Evolutionary conservation across 352 stramenopile genomes (phyloP), one percentile per base, ranked within the genome.

Genomic region (Pythium aristosporum): DNA sequence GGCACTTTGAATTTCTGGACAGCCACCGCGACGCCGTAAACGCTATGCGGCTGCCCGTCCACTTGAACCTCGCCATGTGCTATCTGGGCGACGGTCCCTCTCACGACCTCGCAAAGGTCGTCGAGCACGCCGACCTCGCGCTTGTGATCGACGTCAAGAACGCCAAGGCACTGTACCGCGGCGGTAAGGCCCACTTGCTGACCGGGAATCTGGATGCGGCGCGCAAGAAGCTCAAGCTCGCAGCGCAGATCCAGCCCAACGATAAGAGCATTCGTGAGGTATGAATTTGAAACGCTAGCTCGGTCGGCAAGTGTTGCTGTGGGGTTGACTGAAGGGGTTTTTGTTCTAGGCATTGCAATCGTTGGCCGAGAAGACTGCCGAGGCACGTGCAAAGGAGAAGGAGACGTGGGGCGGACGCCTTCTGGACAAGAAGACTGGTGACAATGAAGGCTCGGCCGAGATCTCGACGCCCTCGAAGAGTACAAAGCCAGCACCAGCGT

Each of bases 131-230:
- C 5, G 65, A 91, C 34, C 49, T 82, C 20, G 88, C 84, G 25
- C 77, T 96, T 44, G 63, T 53, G 43, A 91, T 93, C 47, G 84
- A 96, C n/a, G 60, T 75, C 4, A 67, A 84, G 9, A 94, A 93
- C 60, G 69, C 87, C 61, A 96, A 96, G 63, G 88, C 84, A n/a
- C 62, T 95, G 34, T 96, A 95, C 52, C 84, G 85, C 48, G 72
- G 77, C 28, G 88, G 87, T 16, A 76, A 79, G 9, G 87, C 87
- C 32, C 71, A 86, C 32, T 64, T 92, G 34, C 48, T 89, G 9
- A 71, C 54, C 2, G 83, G 79, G 30, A 72, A 96, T 58, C 48
- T 91, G 39, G 73, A 87, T 42, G 69, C 37, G 10, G 87, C 88
- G 1, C 75, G 71, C 43, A 72, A 74, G 54, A 89, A 92, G 51